Evolutionary conservation across 306 rosid genomes (phyloP).

Genomic region (Citrullus amarus): DNA sequence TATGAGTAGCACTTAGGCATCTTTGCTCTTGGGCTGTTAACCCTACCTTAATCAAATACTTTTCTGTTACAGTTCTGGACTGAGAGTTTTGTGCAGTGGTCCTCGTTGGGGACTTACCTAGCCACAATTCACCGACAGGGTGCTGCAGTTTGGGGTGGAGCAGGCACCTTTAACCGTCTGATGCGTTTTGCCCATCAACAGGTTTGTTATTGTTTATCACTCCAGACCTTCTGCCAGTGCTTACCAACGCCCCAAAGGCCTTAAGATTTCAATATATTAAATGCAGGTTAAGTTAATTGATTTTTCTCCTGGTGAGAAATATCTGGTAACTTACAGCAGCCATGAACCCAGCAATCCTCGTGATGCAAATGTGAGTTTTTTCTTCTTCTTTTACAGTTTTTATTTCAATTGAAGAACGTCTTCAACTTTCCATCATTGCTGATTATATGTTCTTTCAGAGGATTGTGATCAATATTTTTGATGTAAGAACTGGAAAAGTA

Average conservation of each 20-base stretch:
- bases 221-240: neutral
- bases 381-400: neutral
- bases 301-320: constrained; percentile 84
- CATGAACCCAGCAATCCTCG: constrained; percentile 89
- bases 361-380: constrained; percentile 75
- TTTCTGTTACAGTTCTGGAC: constrained; percentile 63
- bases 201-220: constrained; percentile 21
- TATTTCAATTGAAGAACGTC: neutral
- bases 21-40: neutral
- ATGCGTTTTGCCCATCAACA: constrained; percentile 91
- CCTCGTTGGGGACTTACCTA: constrained; percentile 81
- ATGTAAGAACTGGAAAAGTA: constrained; percentile 79
- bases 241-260: neutral
- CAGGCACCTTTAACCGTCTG: constrained; percentile 45
- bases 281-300: constrained; percentile 76
- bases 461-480: constrained; percentile 77
- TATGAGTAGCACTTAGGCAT: neutral
- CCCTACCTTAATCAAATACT: neutral
- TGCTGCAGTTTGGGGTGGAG: constrained; percentile 75
- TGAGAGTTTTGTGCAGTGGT: constrained; percentile 91
- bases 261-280: neutral
- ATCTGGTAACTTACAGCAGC: constrained; percentile 78
- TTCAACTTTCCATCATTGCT: constrained; percentile 7
- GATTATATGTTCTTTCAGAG: constrained; percentile 34
- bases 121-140: constrained; percentile 88